Evolutionary conservation across 2,329 filamentous ascomycete genomes (phyloP).

Genomic region (Cordyceps pruinosa): DNA sequence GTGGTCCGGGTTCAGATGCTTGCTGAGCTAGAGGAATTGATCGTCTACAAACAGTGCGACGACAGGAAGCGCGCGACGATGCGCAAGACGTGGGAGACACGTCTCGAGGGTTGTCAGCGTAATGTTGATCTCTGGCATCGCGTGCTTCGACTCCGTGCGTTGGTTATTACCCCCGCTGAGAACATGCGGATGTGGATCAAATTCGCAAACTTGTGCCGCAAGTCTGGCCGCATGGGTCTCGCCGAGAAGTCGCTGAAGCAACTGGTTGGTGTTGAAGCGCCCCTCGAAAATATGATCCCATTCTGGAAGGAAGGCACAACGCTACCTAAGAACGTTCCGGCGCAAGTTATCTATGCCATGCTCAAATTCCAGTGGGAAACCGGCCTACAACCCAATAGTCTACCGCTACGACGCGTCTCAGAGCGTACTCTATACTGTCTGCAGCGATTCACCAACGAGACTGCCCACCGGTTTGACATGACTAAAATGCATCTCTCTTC

Average conservation of each 20-base stretch:
- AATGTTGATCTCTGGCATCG: conserved; percentile 98
- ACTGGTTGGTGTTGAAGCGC: conserved; percentile 67
- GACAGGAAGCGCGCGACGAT: conserved; percentile 83
- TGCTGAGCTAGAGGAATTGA: conserved; percentile 95
- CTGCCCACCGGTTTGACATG: conserved; percentile 47
- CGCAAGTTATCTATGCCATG: conserved; percentile 90
- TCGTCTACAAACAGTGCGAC: conserved; percentile 93
- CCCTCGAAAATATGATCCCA: conserved; percentile 54
- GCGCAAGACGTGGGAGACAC: conserved; percentile 91
- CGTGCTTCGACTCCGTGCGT: conserved; percentile 88
- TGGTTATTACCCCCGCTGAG: conserved; percentile 86
- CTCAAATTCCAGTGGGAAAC: conserved; percentile 96
- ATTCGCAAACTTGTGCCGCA: conserved; percentile 95
- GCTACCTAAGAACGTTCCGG: conserved; percentile 43
- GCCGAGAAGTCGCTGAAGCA: conserved; percentile 93
- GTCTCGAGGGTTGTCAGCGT: conserved; percentile 88
- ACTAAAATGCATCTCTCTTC: conserved; percentile 44
- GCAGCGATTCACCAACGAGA: conserved; percentile 54
- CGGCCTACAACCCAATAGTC: conserved; percentile 52
- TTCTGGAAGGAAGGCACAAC: conserved; percentile 42
- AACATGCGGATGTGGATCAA: conserved; percentile 99
- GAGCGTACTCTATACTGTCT: conserved; percentile 54
- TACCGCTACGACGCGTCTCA: conserved; percentile 36
- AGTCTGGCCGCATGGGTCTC: conserved; percentile 87
- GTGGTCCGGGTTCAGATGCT: conserved; percentile 98